Conservation (phyloP, 108 stramenopile genomes). For the Cyclotella kingstonii region DNA sequence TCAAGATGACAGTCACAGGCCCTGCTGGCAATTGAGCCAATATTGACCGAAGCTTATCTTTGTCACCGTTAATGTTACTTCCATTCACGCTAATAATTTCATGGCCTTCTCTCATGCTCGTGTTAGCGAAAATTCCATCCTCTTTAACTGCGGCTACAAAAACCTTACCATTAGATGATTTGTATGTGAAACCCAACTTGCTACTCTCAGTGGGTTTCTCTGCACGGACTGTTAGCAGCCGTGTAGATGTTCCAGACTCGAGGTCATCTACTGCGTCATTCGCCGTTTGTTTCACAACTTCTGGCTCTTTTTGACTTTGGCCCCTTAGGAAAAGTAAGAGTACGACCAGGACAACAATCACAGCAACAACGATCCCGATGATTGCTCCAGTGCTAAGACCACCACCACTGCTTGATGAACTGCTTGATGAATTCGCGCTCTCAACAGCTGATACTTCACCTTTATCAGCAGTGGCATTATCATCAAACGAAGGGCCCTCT, state of each 20-base stretch:
- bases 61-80: not conserved
- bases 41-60: not conserved
- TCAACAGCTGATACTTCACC: not conserved
- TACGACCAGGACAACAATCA: not conserved
- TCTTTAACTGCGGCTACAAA: not conserved
- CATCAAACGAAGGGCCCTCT: not conserved
- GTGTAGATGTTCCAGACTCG: not conserved
- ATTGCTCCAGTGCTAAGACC: slow-evolving; percentile 4
- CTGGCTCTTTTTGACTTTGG: not conserved
- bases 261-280: not conserved
- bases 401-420: not conserved
- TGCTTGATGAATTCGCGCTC: not conserved
- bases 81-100: slow-evolving; percentile 8
- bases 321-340: too few relatives aligned
- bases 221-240: not conserved
- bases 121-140: slow-evolving; percentile 1
- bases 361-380: not conserved
- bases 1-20: slow-evolving; percentile 1
- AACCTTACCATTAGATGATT: not conserved
- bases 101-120: slow-evolving; percentile 1
- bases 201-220: not conserved
- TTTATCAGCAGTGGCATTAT: not conserved
- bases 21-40: not conserved
- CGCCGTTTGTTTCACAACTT: not conserved
- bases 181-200: slow-evolving; percentile 5